These are phyloP conservation scores for Kodamaea laetipori DNA, from an alignment of 805 yeast genomes.

Conservation along the genomic window DNA sequence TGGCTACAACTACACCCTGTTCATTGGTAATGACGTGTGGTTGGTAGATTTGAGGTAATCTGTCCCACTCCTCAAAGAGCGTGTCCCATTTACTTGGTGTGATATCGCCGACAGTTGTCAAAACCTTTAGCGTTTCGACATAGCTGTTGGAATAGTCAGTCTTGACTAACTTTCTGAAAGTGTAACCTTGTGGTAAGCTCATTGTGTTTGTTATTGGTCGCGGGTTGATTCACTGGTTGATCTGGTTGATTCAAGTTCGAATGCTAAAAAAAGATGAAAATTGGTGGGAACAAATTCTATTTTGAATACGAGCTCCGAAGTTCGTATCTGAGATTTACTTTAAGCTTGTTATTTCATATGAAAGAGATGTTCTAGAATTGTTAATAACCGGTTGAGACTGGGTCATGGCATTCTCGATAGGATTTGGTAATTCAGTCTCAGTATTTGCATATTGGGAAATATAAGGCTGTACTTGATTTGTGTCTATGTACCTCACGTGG, in stretches of 20 bases:
- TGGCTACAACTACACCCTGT: conserved; percentile 64
- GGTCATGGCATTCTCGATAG: too few relatives aligned
- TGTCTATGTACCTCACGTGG: too few relatives aligned
- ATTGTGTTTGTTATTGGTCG: background rate
- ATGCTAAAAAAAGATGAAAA: conserved; percentile 6
- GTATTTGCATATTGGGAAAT: too few relatives aligned
- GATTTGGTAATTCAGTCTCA: too few relatives aligned
- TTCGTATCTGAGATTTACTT: too few relatives aligned
- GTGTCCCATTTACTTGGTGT: conserved; percentile 49
- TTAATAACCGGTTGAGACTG: too few relatives aligned
- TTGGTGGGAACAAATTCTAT: too few relatives aligned
- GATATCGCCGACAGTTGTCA: conserved; percentile 84
- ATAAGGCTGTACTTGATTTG: too few relatives aligned
- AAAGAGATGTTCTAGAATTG: too few relatives aligned
- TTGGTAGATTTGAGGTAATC: conserved; percentile 55
- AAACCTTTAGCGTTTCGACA: conserved; percentile 58
- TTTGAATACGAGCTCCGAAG: too few relatives aligned
- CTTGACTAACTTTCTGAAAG: conserved; percentile 55
- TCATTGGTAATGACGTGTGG: conserved; percentile 66
- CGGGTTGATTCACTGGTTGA: background rate
- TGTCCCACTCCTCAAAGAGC: conserved; percentile 61
- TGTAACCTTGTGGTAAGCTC: conserved; percentile 65
- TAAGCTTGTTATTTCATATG: too few relatives aligned
- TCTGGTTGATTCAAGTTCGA: background rate
- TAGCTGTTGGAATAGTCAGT: conserved; percentile 66